Percentiles rank a stretch among this genome's conserved stretches.
Evolutionary conservation across 2,329 filamentous ascomycete species (phyloP).

Genomic region (Cladophialophora yegresii): DNA sequence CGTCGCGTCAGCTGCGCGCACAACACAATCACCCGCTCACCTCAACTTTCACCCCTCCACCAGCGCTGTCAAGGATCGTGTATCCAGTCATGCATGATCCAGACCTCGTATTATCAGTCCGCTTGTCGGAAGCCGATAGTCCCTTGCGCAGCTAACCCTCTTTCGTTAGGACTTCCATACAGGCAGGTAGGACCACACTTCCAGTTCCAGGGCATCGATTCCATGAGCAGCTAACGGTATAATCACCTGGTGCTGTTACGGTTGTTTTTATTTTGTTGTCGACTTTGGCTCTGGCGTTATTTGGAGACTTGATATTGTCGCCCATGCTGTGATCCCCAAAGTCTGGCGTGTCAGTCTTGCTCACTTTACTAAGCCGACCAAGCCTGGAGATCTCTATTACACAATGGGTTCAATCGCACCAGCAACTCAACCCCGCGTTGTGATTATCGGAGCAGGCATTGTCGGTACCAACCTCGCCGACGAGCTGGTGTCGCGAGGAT

Average conservation of each 20-base stretch:
- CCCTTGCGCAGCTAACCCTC: not conserved
- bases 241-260: not conserved
- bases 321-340: not conserved
- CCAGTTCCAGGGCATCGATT: conserved; percentile 8
- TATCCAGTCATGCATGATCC: not conserved
- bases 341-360: not conserved
- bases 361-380: not conserved
- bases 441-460: conserved; percentile 65
- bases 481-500: conserved; percentile 63
- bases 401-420: conserved; percentile 11
- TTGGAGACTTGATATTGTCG: not conserved
- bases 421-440: conserved; percentile 46
- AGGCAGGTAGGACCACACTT: not conserved
- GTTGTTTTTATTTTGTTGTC: not conserved
- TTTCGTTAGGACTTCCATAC: not conserved
- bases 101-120: not conserved
- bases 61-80: not conserved
- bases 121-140: not conserved
- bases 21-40: not conserved
- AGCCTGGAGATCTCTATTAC: not conserved
- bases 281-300: not conserved
- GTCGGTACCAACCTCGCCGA: conserved; percentile 66
- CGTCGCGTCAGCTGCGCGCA: not conserved
- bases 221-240: conserved; percentile 7
- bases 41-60: not conserved